These are phyloP conservation scores for Fragaria ananassa DNA, from an alignment of 306 rosid genomes.

Conservation along the genomic window DNA sequence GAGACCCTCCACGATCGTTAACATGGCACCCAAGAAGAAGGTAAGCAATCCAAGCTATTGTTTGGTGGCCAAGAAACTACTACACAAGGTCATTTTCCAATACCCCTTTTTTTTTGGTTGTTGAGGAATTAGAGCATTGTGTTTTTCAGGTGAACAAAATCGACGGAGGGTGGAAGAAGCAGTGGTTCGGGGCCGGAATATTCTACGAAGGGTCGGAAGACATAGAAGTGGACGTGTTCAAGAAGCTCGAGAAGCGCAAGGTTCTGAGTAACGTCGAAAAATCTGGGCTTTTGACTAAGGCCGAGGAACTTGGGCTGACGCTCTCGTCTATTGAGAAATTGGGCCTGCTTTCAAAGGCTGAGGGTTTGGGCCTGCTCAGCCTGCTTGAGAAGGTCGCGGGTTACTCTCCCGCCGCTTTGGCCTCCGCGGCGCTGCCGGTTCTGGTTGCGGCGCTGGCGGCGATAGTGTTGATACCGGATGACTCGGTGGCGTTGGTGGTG, in stretches of 20 bases:
- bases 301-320: slow-evolving; percentile 75
- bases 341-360: slow-evolving; percentile 85
- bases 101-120: slow-evolving; percentile 11
- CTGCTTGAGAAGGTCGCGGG: slow-evolving; percentile 53
- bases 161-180: slow-evolving; percentile 68
- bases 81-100: background rate
- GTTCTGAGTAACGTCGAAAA: slow-evolving; percentile 85
- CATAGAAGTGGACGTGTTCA: slow-evolving; percentile 90
- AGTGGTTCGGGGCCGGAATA: slow-evolving; percentile 92
- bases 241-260: slow-evolving; percentile 76
- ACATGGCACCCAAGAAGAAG: slow-evolving; percentile 81
- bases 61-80: background rate
- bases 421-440: slow-evolving; percentile 67
- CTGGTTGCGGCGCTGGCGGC: slow-evolving; percentile 60
- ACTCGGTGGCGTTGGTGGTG: slow-evolving; percentile 60
- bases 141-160: slow-evolving; percentile 72
- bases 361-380: slow-evolving; percentile 82
- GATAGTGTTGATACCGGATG: slow-evolving; percentile 70
- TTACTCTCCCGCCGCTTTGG: slow-evolving; percentile 62
- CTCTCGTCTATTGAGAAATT: slow-evolving; percentile 85
- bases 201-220: slow-evolving; percentile 87
- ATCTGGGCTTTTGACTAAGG: slow-evolving; percentile 77
- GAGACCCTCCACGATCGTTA: slow-evolving; percentile 44
- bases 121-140: background rate
- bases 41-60: slow-evolving; percentile 22